These are phyloP conservation scores for thale cress (Arabidopsis thaliana) DNA, from an alignment of 345 rosid genomes.

Conservation along the genomic window DNA sequence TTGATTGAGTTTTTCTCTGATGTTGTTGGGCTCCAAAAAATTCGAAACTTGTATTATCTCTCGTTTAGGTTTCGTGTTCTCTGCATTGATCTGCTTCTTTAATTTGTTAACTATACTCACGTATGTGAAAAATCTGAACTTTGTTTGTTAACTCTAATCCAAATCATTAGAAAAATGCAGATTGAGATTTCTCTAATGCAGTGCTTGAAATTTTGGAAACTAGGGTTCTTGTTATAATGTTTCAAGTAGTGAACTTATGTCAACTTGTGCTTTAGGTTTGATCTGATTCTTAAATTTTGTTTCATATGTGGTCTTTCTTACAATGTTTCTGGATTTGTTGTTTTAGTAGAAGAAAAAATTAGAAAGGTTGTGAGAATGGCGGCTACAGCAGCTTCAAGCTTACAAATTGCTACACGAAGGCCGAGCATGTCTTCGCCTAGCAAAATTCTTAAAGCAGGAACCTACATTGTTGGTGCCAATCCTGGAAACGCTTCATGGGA, in stretches of 20 bases:
- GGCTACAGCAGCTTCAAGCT: slow-evolving; percentile 59
- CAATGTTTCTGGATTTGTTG: not conserved
- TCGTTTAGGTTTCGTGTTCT: not conserved
- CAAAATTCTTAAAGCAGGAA: slow-evolving; percentile 53
- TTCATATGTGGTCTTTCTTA: not conserved
- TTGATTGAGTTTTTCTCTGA: slow-evolving; percentile 20
- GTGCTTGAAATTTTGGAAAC: not conserved
- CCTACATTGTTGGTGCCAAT: slow-evolving; percentile 47
- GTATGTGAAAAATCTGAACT: slow-evolving; percentile 19
- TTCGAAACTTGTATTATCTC: slow-evolving; percentile 12
- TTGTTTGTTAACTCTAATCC: slow-evolving; percentile 17
- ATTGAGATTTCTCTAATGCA: slow-evolving; percentile 9
- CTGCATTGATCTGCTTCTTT: slow-evolving; percentile 16
- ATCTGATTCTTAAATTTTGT: slow-evolving; percentile 2
- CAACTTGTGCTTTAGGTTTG: slow-evolving; percentile 1
- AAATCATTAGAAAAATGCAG: slow-evolving; percentile 33
- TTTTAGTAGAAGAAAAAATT: slow-evolving; percentile 25
- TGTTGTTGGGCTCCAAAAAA: slow-evolving; percentile 12
- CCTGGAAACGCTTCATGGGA: slow-evolving; percentile 56
- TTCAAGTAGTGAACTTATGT: slow-evolving; percentile 11
- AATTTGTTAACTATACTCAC: not conserved
- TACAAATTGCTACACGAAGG: slow-evolving; percentile 61
- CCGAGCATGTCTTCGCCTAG: slow-evolving; percentile 58
- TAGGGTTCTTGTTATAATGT: not conserved
- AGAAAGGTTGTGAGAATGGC: slow-evolving; percentile 58